These are phyloP conservation scores for Xylaria sp. DNA, from an alignment of 2,329 filamentous ascomycete species.

Conservation along the genomic window DNA sequence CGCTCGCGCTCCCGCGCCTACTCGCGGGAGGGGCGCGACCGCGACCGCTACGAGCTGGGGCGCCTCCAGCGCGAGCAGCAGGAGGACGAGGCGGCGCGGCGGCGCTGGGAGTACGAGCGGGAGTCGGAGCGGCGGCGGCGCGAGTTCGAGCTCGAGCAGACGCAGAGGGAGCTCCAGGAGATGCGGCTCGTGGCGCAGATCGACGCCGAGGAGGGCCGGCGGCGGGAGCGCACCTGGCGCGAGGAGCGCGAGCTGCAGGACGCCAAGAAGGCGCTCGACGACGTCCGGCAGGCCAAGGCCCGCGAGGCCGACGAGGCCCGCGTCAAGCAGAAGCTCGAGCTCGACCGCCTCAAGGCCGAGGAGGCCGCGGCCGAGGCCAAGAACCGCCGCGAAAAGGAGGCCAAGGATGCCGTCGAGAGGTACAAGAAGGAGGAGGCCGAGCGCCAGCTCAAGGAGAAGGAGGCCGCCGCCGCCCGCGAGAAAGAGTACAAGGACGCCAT, in stretches of 20 bases:
- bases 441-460: constrained; percentile 49
- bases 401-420: constrained; percentile 54
- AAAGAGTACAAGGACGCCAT: constrained; percentile 52
- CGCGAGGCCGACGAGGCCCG: constrained; percentile 53
- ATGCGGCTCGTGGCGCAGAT: constrained; percentile 45
- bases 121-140: constrained; percentile 44
- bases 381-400: constrained; percentile 48
- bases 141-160: constrained; percentile 41
- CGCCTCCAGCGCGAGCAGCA: constrained; percentile 37
- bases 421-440: constrained; percentile 54
- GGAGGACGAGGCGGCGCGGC: constrained; percentile 31
- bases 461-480: constrained; percentile 53
- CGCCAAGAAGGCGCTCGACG: constrained; percentile 40
- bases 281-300: constrained; percentile 46
- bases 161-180: constrained; percentile 44
- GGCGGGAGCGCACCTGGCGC: constrained; percentile 44
- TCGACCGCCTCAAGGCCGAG: constrained; percentile 51
- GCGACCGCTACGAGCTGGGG: constrained; percentile 35
- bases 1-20: constrained; percentile 35
- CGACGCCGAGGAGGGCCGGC: constrained; percentile 47
- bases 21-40: constrained; percentile 40
- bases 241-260: constrained; percentile 43
- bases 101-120: constrained; percentile 43
- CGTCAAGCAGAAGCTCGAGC: constrained; percentile 55
- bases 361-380: constrained; percentile 49